phyloP scores from a whole-genome alignment of 495 filamentous ascomycete species.

The Xylaria grammica region DNA sequence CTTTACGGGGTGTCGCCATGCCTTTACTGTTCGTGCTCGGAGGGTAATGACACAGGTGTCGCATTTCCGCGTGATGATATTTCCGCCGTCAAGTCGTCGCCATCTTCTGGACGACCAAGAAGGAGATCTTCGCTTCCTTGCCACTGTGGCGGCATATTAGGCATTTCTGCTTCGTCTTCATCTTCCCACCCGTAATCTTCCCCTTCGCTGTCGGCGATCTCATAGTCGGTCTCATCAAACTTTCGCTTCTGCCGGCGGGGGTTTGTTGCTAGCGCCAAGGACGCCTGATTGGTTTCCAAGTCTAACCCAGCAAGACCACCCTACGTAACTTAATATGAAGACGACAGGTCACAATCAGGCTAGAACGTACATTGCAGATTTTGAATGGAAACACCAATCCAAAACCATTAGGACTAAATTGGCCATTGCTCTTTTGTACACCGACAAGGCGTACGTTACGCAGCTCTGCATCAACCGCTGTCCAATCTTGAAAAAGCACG shows the following conservation, averaged over 20 bases:
- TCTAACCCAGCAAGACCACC: conserved; percentile 31
- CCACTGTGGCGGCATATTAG: conserved; percentile 55
- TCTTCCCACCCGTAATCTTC: conserved; percentile 59
- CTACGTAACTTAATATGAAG: conserved; percentile 30
- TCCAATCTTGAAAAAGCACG: conserved; percentile 73
- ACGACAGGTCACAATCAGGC: conserved; percentile 7
- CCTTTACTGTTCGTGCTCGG: conserved; percentile 4
- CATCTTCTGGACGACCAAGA: conserved; percentile 43
- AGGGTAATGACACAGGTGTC: not conserved
- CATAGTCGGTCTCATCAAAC: conserved; percentile 47
- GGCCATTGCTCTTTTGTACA: conserved; percentile 53
- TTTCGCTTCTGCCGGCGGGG: conserved; percentile 49
- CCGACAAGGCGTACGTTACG: conserved; percentile 45
- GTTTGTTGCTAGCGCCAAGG: conserved; percentile 35
- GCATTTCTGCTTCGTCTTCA: conserved; percentile 52
- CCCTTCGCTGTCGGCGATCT: conserved; percentile 57
- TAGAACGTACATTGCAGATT: conserved; percentile 41
- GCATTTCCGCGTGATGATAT: not conserved
- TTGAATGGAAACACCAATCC: conserved; percentile 46
- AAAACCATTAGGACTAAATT: conserved; percentile 28
- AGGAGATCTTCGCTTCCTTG: conserved; percentile 58
- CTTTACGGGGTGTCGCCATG: conserved; percentile 13
- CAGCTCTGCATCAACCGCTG: conserved; percentile 31
- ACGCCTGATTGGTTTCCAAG: conserved; percentile 31
- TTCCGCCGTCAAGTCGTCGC: conserved; percentile 24